Percentiles rank a stretch among this genome's conserved stretches.
These are phyloP conservation scores for Agaricales sp. DNA, from an alignment of 1,284 basidiomycete genomes.

Conservation along the genomic window DNA sequence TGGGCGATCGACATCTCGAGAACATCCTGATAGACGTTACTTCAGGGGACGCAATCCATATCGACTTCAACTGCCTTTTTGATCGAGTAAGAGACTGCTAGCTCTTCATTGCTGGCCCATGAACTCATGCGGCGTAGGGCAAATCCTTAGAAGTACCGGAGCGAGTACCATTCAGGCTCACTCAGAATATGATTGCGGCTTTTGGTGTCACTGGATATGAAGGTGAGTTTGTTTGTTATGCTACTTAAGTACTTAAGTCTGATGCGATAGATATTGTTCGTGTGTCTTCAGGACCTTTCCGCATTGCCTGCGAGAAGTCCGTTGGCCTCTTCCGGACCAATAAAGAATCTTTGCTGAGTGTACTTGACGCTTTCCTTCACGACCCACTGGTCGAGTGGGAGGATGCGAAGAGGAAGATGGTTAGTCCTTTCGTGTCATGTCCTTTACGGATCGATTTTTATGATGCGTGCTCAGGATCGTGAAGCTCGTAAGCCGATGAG, in stretches of 20 bases:
- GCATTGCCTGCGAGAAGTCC: constrained; percentile 88
- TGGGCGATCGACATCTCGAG: constrained; percentile 97
- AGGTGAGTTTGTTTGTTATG: constrained; percentile 46
- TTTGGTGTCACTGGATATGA: constrained; percentile 92
- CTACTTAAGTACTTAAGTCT: not conserved
- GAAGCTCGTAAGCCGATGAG: constrained; percentile 27
- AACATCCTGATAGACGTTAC: constrained; percentile 91
- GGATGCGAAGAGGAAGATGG: constrained; percentile 58
- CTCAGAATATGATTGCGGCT: constrained; percentile 90
- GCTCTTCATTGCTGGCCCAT: not conserved
- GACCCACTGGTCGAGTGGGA: constrained; percentile 98
- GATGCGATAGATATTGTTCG: not conserved
- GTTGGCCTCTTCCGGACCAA: constrained; percentile 84
- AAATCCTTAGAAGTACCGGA: constrained; percentile 88
- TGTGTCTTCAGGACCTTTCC: constrained; percentile 64
- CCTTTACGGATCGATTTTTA: constrained; percentile 3
- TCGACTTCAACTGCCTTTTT: constrained; percentile 98
- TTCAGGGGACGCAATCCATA: constrained; percentile 90
- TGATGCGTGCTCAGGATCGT: constrained; percentile 9
- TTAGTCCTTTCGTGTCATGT: constrained; percentile 16
- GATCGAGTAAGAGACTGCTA: constrained; percentile 57
- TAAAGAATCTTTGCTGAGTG: constrained; percentile 91
- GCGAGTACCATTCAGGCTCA: constrained; percentile 90
- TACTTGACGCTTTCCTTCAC: constrained; percentile 95
- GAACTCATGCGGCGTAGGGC: constrained; percentile 38